A percentile compares a stretch with the other conserved stretches of the same genome.
Evolutionary conservation across 768 basidiomycete species (phyloP).

Genomic region (Boletus rubescentipes): DNA sequence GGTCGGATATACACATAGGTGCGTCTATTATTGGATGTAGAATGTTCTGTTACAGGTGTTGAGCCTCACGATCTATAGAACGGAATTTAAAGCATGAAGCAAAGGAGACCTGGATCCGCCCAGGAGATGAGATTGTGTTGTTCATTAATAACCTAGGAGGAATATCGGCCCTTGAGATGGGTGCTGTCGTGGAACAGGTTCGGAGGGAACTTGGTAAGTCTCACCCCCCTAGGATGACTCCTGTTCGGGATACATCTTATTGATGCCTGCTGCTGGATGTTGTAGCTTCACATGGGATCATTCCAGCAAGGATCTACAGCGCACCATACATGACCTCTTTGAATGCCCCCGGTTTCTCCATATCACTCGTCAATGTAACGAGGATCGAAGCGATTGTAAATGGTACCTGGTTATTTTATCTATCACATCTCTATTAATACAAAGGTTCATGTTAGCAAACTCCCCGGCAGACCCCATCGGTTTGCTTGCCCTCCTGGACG

Average conservation of each 20-base stretch:
- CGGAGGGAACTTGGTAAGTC: slow-evolving; percentile 43
- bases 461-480: slow-evolving; percentile 18
- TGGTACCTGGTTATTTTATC: not conserved
- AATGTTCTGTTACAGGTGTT: no score
- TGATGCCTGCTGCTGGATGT: not conserved
- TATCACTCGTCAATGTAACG: slow-evolving; percentile 51
- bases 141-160: slow-evolving; percentile 60
- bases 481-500: slow-evolving; percentile 40
- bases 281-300: slow-evolving; percentile 31
- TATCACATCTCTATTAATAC: not conserved
- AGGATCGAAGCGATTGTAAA: slow-evolving; percentile 17
- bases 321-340: slow-evolving; percentile 59
- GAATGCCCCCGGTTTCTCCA: slow-evolving; percentile 59
- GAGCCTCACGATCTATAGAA: no score
- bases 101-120: no score
- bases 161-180: slow-evolving; percentile 50
- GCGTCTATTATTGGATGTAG: no score
- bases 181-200: slow-evolving; percentile 39
- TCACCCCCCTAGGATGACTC: not conserved
- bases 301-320: slow-evolving; percentile 43
- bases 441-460: not conserved
- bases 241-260: not conserved
- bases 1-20: no score
- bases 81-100: no score
- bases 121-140: no score